Evolutionary conservation across 768 basidiomycete genomes (phyloP).

Genomic region (Dentipellis fragilis): DNA sequence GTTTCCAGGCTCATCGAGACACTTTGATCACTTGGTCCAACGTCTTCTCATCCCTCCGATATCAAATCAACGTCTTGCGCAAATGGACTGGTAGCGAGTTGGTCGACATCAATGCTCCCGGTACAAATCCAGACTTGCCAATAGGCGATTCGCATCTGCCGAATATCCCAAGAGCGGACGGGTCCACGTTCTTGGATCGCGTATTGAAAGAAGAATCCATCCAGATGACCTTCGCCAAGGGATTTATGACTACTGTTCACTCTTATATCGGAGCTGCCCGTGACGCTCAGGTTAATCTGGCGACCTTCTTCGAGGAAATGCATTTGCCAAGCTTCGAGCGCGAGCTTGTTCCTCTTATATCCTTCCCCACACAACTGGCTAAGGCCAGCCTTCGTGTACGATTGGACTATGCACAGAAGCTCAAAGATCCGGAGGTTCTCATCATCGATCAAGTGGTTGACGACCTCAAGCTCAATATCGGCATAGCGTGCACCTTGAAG

Average conservation of each 20-base stretch:
- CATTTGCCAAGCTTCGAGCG: slow-evolving; percentile 86
- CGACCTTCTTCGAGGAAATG: slow-evolving; percentile 71
- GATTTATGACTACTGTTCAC: slow-evolving; percentile 80
- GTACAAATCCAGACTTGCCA: slow-evolving; percentile 51
- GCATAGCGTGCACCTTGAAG: slow-evolving; percentile 90
- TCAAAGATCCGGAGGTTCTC: slow-evolving; percentile 80
- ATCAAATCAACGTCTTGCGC: slow-evolving; percentile 70
- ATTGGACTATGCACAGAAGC: slow-evolving; percentile 78
- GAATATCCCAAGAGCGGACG: slow-evolving; percentile 39
- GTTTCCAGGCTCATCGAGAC: slow-evolving; percentile 77
- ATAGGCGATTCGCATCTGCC: slow-evolving; percentile 18
- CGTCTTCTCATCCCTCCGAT: slow-evolving; percentile 76
- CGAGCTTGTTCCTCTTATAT: slow-evolving; percentile 83
- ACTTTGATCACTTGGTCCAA: slow-evolving; percentile 89
- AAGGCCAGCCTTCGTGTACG: slow-evolving; percentile 86
- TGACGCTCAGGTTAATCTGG: slow-evolving; percentile 75
- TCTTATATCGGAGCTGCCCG: slow-evolving; percentile 79
- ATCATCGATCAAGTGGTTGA: slow-evolving; percentile 93
- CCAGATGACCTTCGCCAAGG: slow-evolving; percentile 88
- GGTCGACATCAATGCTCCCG: slow-evolving; percentile 78
- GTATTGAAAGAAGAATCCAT: slow-evolving; percentile 95
- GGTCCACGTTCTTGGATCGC: slow-evolving; percentile 86
- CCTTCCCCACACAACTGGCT: slow-evolving; percentile 93
- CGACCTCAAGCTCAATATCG: slow-evolving; percentile 84
- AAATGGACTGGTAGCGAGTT: slow-evolving; percentile 93